These are phyloP conservation scores for Plasmodium fragile DNA, from an alignment of 169 alveolate genomes.

Conservation along the genomic window DNA sequence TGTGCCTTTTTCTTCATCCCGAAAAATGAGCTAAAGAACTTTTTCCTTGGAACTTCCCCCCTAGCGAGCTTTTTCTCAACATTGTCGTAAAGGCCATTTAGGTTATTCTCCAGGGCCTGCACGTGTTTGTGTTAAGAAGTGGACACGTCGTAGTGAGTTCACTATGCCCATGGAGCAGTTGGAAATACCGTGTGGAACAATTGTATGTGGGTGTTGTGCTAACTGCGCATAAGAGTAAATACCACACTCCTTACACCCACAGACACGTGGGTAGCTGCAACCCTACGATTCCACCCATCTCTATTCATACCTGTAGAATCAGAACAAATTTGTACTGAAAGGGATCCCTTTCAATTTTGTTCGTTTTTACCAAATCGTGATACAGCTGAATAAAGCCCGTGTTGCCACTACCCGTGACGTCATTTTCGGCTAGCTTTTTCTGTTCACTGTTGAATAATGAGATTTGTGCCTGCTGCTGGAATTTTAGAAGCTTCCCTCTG, in stretches of 20 bases:
- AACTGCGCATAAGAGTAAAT: background rate
- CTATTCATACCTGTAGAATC: conserved; percentile 27
- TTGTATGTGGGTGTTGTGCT: background rate
- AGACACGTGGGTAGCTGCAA: background rate
- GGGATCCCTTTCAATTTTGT: conserved; percentile 63
- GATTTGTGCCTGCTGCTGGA: conserved; percentile 32
- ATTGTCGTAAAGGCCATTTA: conserved; percentile 19
- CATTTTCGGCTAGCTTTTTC: background rate
- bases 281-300: background rate
- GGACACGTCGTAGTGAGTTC: background rate
- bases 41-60: background rate
- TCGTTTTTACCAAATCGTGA: conserved; percentile 38
- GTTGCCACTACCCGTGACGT: background rate
- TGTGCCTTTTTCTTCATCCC: conserved; percentile 3
- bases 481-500: conserved; percentile 2
- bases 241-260: background rate
- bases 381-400: conserved; percentile 37
- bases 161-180: background rate
- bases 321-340: conserved; percentile 50
- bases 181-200: background rate
- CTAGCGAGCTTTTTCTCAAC: conserved; percentile 21
- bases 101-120: conserved; percentile 66
- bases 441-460: conserved; percentile 20
- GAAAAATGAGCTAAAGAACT: conserved; percentile 44
- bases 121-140: background rate